Percentiles rank a stretch among this genome's conserved stretches.
Conservation (phyloP, 1,139 yeast species). For the Scheffersomyces stambukii region DNA sequence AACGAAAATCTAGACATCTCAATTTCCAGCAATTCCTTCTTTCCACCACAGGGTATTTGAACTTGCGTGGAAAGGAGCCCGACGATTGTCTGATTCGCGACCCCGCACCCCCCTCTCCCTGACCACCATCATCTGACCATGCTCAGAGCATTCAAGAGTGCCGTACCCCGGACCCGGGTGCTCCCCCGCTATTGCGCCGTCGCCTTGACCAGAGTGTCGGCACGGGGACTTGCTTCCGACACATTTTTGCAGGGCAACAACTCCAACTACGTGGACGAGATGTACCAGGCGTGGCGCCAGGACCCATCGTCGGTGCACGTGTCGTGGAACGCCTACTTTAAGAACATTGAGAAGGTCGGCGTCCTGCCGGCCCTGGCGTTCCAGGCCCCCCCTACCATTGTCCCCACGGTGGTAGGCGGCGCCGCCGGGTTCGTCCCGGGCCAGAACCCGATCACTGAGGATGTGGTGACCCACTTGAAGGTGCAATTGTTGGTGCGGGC, state of each 20-base stretch:
- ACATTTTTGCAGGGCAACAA: constrained; percentile 74
- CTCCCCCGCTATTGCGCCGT: constrained; percentile 14
- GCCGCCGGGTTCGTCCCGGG: constrained; percentile 57
- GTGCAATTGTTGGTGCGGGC: constrained; percentile 96
- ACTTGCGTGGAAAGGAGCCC: too few species aligned
- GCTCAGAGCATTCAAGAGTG: constrained; percentile 45
- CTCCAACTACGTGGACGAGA: constrained; percentile 93
- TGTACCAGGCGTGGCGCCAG: constrained; percentile 91
- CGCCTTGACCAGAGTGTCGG: constrained; percentile 3
- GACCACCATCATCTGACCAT: constrained; percentile 13
- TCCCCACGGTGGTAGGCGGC: constrained; percentile 73
- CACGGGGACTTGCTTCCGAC: constrained; percentile 12
- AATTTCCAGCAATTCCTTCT: too few species aligned
- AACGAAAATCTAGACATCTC: too few species aligned
- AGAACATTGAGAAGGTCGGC: constrained; percentile 70
- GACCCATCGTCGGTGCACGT: constrained; percentile 91
- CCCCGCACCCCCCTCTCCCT: constrained; percentile 1
- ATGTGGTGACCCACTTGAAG: constrained; percentile 85
- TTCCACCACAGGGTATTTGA: too few species aligned
- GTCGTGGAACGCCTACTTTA: constrained; percentile 96
- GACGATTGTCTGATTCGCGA: too few species aligned
- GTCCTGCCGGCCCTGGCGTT: constrained; percentile 76
- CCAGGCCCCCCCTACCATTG: constrained; percentile 85
- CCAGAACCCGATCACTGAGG: constrained; percentile 40
- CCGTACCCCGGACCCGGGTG: constrained; percentile 31